Conservation (phyloP, 1,284 basidiomycete species). For the Taiwanofungus camphoratus region DNA sequence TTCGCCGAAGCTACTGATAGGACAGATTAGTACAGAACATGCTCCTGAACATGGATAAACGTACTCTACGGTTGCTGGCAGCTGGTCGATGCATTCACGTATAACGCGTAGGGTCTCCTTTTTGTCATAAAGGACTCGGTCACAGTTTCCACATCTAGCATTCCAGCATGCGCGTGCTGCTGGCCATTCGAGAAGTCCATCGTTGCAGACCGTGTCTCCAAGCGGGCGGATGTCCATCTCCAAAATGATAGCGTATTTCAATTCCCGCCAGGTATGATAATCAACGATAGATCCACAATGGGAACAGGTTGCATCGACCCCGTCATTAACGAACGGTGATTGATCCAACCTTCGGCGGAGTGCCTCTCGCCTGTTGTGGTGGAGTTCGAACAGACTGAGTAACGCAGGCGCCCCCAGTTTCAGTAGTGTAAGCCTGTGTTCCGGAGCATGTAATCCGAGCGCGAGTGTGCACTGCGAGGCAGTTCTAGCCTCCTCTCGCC, state of each 20-base stretch:
- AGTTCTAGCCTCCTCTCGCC: constrained; percentile 45
- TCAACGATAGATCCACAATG: constrained; percentile 43
- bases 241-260: constrained; percentile 46
- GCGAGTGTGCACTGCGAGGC: constrained; percentile 39
- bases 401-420: constrained; percentile 45
- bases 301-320: constrained; percentile 35
- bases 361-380: constrained; percentile 42
- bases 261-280: constrained; percentile 58
- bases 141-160: constrained; percentile 47
- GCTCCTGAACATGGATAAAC: too few relatives aligned
- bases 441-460: constrained; percentile 42
- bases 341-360: constrained; percentile 45
- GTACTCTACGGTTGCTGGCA: constrained; percentile 38
- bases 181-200: constrained; percentile 47
- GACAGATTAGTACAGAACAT: too few relatives aligned
- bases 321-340: constrained; percentile 52
- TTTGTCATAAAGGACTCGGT: constrained; percentile 51
- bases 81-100: constrained; percentile 43
- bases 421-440: constrained; percentile 38
- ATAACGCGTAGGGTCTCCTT: constrained; percentile 47
- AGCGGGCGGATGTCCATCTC: constrained; percentile 55
- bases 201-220: constrained; percentile 48
- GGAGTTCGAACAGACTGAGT: constrained; percentile 47
- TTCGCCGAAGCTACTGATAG: not conserved
- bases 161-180: constrained; percentile 55